These are phyloP conservation scores for Dentiscutata heterogama DNA, from an alignment of 371 early-diverging fungal genomes.

Conservation along the genomic window DNA sequence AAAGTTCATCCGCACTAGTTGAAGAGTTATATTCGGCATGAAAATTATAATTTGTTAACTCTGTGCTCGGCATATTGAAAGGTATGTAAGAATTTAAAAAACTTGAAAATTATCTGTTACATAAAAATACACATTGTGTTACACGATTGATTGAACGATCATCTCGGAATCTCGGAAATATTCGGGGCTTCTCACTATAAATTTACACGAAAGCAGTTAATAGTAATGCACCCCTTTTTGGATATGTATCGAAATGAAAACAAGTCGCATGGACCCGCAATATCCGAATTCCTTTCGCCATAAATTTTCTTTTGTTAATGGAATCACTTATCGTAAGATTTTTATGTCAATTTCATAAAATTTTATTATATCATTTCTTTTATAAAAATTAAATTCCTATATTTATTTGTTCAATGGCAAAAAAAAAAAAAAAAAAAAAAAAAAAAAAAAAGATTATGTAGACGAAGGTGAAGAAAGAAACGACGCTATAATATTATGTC, in stretches of 20 bases:
- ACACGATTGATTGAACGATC: no score
- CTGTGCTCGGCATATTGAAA: no score
- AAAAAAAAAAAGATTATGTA: conserved; percentile 62
- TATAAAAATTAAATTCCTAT: background rate
- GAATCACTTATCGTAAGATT: conserved; percentile 35
- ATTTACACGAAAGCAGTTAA: no score
- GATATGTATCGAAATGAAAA: no score
- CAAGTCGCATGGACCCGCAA: conserved; percentile 8
- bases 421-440: conserved; percentile 3
- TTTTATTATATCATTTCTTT: background rate
- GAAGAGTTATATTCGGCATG: background rate
- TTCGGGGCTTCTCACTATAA: no score
- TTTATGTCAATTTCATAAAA: background rate
- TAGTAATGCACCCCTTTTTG: no score
- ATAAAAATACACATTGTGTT: no score
- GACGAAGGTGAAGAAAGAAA: conserved; percentile 69
- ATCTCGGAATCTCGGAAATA: no score
- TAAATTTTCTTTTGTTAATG: conserved; percentile 36
- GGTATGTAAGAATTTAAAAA: no score
- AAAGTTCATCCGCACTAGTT: conserved; percentile 58
- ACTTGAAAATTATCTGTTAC: no score
- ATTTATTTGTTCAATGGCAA: background rate
- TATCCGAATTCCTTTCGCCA: conserved; percentile 34
- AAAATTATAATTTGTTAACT: no score
- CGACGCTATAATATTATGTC: conserved; percentile 65